Evolutionary conservation across 768 basidiomycete species (phyloP), one percentile per base, ranked within the genome.

Genomic region (Suillus brevipes): DNA sequence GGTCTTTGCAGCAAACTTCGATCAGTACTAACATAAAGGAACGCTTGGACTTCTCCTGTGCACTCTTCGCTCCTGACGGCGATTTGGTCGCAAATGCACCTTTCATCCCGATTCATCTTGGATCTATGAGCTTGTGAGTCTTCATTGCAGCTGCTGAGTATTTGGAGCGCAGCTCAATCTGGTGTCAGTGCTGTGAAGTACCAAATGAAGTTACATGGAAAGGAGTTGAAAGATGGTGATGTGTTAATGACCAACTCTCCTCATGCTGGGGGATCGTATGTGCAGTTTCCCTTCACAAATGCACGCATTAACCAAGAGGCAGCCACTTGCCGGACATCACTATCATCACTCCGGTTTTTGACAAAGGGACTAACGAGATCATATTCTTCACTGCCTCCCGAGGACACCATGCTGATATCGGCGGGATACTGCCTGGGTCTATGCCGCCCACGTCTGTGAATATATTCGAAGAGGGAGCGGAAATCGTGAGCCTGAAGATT

Each of bases 1-100:
- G 92, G 58, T 92, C 92, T 0, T 80, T 96, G 28, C 93, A 91
- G 75, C 92, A 96, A 75, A 96, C 95, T 0, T 88, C 94, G 4
- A 95, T 95, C 71, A 77, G 90, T 72, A 95, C 94, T 18, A 96
- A 98, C 73, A 97, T 97, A 83, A 97, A 96, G 78, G 96, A 97
- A 76, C 86, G 96, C 4, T 85, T 97, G 55, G 96, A 97, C 77
- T 97, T 93, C 75, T 94, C 92, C 12, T 99, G 96, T 77, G 96
- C 96, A 2, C 80, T 99, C 43, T 98, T 99, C 70, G 91, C 92
- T 0, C 93, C 95, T n/a, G 91, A 94, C 69, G 96, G 96, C 0
- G 94, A 94, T 70, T 82, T 98, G 23, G 94, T 97, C 45, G 96
- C 96, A 43, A 98, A 97, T 78, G 94, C 94, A 10, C 95, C 94